phyloP scores from a whole-genome alignment of 1,284 basidiomycete genomes.

The Microbotryum intermedium region DNA sequence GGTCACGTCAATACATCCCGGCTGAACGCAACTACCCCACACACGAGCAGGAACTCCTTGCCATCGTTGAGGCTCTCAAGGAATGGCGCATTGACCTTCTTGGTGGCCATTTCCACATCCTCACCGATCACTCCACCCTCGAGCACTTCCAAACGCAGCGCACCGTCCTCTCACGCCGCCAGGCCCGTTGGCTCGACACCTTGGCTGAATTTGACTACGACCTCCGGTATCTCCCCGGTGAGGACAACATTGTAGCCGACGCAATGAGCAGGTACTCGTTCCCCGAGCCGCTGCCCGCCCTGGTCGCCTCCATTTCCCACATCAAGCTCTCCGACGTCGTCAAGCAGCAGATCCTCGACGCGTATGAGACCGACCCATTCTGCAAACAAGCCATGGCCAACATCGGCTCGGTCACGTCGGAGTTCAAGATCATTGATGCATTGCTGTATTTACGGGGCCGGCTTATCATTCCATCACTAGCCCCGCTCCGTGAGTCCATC shows the following conservation, averaged over 20 bases:
- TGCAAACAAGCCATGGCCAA: slow-evolving; percentile 29
- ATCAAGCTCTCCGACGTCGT: slow-evolving; percentile 36
- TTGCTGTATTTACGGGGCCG: slow-evolving; percentile 37
- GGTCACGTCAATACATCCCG: slow-evolving; percentile 11
- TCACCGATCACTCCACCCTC: slow-evolving; percentile 44
- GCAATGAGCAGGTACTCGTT: slow-evolving; percentile 19
- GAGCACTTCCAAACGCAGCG: slow-evolving; percentile 41
- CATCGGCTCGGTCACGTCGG: not conserved
- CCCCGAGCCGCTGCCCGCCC: not conserved
- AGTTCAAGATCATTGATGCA: slow-evolving; percentile 10
- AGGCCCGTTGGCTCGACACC: slow-evolving; percentile 4
- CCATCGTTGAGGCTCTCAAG: slow-evolving; percentile 16
- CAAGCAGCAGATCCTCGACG: slow-evolving; percentile 31
- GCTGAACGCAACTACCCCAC: slow-evolving; percentile 22
- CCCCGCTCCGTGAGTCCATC: slow-evolving; percentile 28
- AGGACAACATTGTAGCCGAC: slow-evolving; percentile 37
- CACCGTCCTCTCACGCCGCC: slow-evolving; percentile 33
- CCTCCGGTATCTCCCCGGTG: slow-evolving; percentile 35
- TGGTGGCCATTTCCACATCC: slow-evolving; percentile 38
- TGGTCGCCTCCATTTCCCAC: slow-evolving; percentile 39
- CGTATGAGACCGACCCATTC: slow-evolving; percentile 37
- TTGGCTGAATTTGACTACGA: slow-evolving; percentile 41
- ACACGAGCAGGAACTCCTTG: slow-evolving; percentile 22
- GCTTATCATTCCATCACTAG: slow-evolving; percentile 37
- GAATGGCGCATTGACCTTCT: slow-evolving; percentile 14